phyloP scores from a whole-genome alignment of 73 alveolate species.

The Paramecium caudatum region DNA sequence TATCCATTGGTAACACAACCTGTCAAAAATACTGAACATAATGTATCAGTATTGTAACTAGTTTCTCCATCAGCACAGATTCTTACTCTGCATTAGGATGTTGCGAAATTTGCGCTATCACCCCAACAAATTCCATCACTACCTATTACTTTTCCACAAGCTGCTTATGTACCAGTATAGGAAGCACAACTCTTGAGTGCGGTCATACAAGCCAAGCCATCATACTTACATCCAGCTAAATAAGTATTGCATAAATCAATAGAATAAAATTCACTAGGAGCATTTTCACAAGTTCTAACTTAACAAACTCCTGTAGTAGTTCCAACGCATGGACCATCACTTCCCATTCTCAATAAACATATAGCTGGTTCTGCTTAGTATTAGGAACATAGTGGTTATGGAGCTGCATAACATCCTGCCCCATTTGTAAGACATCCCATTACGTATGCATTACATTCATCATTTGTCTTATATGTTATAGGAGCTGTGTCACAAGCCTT shows the following conservation, averaged over 20 bases:
- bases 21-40: conserved; percentile 2
- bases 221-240: background rate
- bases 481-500: conserved; percentile 32
- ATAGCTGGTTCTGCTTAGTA: background rate
- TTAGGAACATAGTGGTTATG: background rate
- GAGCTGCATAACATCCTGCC: background rate
- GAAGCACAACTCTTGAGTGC: background rate
- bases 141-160: conserved; percentile 24
- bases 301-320: background rate
- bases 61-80: conserved; percentile 44
- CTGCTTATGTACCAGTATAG: conserved; percentile 16
- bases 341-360: background rate
- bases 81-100: conserved; percentile 1
- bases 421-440: conserved; percentile 55
- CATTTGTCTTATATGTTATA: background rate
- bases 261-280: conserved; percentile 10
- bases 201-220: background rate
- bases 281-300: conserved; percentile 62
- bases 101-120: background rate
- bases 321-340: conserved; percentile 42
- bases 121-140: conserved; percentile 30
- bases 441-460: background rate
- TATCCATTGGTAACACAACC: conserved; percentile 13
- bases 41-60: conserved; percentile 23
- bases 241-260: background rate